A percentile compares a stretch with the other conserved stretches of the same genome.
These are phyloP conservation scores for Phallus indusiatus DNA, from an alignment of 768 basidiomycete genomes.

Conservation along the genomic window DNA sequence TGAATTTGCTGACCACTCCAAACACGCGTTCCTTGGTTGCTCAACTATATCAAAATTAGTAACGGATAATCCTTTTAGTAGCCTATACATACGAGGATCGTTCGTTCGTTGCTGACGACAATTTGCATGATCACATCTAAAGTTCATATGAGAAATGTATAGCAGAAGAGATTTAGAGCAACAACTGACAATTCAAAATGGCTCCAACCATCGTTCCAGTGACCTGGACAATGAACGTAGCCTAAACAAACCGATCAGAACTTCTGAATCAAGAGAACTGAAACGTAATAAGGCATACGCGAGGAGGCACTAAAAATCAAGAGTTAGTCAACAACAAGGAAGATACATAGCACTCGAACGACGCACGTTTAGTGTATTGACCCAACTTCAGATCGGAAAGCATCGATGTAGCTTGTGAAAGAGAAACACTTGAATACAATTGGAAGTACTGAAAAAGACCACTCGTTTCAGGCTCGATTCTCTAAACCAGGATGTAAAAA, in stretches of 20 bases:
- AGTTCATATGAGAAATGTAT: background rate
- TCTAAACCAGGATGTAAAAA: too few species aligned
- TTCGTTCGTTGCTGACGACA: background rate
- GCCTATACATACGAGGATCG: background rate
- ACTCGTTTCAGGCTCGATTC: background rate
- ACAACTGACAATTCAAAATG: background rate
- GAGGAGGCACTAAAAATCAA: background rate
- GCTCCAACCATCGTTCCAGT: background rate
- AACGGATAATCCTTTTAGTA: background rate
- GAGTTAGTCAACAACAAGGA: background rate
- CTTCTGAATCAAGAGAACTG: background rate
- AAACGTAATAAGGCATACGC: background rate
- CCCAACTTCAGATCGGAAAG: conserved; percentile 1
- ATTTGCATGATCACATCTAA: background rate
- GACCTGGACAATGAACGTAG: background rate
- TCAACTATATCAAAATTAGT: background rate
- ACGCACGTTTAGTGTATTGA: background rate
- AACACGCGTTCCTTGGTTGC: background rate
- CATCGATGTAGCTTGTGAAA: background rate
- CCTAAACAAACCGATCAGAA: background rate
- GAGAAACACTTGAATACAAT: background rate
- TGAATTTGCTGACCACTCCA: conserved; percentile 1
- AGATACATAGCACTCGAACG: background rate
- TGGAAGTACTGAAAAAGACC: background rate
- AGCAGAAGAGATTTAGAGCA: background rate